Evolutionary conservation across 2,329 filamentous ascomycete species (phyloP).

Genomic region (Pestalotiopsis sp.): DNA sequence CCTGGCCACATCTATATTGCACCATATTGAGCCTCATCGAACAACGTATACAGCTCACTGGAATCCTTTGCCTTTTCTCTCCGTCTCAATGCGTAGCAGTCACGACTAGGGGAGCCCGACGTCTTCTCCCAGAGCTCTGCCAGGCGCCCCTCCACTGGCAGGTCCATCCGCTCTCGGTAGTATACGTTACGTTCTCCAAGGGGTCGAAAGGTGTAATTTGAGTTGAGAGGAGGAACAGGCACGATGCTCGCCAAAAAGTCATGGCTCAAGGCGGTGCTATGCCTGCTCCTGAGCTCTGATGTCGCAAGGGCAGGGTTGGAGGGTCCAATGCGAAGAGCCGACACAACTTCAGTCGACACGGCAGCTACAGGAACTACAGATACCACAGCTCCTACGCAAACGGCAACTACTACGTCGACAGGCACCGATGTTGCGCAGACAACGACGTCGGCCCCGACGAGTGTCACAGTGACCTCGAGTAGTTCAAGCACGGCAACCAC

Average conservation of each 20-base stretch:
- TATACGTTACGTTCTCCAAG: neutral
- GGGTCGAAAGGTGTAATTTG: neutral
- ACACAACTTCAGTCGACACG: constrained; percentile 28
- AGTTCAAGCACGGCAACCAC: constrained; percentile 21
- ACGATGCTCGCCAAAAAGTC: constrained; percentile 38
- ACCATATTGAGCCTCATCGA: neutral
- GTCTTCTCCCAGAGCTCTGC: neutral
- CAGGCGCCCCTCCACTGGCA: neutral
- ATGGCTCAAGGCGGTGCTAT: constrained; percentile 41
- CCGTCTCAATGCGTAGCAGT: neutral
- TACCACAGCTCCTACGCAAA: constrained; percentile 12
- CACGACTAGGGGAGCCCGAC: neutral
- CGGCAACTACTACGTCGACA: constrained; percentile 20
- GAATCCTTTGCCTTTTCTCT: neutral
- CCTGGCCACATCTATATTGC: neutral
- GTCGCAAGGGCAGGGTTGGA: constrained; percentile 37
- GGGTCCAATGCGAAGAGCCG: constrained; percentile 36
- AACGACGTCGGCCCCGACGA: constrained; percentile 13
- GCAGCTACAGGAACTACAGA: constrained; percentile 20
- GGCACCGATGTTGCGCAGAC: constrained; percentile 8
- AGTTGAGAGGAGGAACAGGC: neutral
- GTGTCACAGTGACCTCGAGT: constrained; percentile 18
- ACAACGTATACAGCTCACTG: neutral
- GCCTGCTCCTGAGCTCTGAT: constrained; percentile 41
- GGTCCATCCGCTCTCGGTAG: neutral